Conservation (phyloP, 805 yeast genomes). For the Zygoascus biomembranicola region DNA sequence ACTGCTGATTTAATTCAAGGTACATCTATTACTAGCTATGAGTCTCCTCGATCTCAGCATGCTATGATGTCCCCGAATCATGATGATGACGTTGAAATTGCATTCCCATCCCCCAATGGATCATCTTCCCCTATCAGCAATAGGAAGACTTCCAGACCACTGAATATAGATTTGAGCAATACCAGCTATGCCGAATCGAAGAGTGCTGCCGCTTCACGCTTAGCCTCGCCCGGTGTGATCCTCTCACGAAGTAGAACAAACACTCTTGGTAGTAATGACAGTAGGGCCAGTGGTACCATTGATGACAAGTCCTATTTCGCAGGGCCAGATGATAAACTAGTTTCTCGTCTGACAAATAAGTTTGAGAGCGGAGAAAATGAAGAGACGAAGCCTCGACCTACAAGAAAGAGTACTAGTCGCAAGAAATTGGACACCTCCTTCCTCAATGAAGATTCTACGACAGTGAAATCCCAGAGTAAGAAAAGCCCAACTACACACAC, state of each 20-base stretch:
- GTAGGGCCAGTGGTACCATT: constrained; percentile 7
- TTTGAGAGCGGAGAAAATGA: not conserved
- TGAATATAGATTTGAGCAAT: not conserved
- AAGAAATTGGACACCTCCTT: constrained; percentile 2
- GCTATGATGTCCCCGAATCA: not conserved
- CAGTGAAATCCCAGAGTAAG: not conserved
- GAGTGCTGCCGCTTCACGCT: not conserved
- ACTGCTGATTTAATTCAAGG: not conserved
- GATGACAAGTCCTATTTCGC: constrained; percentile 10
- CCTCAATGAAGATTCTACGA: not conserved
- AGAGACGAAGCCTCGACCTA: not conserved
- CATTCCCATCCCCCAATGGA: not conserved
- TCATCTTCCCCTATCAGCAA: not conserved
- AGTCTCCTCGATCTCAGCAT: not conserved
- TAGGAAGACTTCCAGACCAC: not conserved
- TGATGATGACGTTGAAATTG: not conserved
- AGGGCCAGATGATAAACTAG: constrained; percentile 11
- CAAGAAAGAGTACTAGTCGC: not conserved
- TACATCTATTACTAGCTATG: not conserved
- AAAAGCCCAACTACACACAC: not conserved
- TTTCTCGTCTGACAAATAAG: constrained; percentile 9
- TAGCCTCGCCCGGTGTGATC: not conserved
- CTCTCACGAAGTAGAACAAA: not conserved
- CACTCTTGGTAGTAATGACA: constrained; percentile 1
- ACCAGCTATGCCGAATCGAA: not conserved